Conservation (phyloP, 306 rosid species). For the Lotus japonicus region DNA sequence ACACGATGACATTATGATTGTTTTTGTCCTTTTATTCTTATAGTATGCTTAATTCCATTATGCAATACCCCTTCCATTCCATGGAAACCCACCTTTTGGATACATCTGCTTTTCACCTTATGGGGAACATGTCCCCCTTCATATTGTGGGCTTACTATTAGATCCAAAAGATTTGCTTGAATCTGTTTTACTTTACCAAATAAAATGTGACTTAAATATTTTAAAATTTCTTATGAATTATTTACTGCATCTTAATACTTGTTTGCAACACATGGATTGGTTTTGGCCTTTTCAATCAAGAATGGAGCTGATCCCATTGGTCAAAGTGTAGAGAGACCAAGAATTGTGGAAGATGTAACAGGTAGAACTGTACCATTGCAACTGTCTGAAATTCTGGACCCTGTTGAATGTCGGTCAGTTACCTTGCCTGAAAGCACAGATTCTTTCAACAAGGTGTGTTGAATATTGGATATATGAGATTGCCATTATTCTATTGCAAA, state of each 20-base stretch:
- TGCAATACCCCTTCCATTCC: slow-evolving; percentile 6
- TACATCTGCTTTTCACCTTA: background rate
- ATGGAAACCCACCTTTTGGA: background rate
- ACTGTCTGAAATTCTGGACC: slow-evolving; percentile 68
- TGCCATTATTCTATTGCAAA: background rate
- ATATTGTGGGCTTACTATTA: background rate
- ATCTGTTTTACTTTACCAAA: background rate
- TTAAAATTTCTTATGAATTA: background rate
- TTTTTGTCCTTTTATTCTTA: background rate
- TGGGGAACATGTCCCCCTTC: slow-evolving; percentile 5
- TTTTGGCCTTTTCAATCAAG: slow-evolving; percentile 41
- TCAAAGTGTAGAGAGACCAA: slow-evolving; percentile 58
- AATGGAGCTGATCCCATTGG: slow-evolving; percentile 59
- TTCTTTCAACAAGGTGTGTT: slow-evolving; percentile 65
- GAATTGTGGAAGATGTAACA: slow-evolving; percentile 48
- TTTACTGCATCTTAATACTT: slow-evolving; percentile 11
- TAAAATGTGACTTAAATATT: too few relatives aligned
- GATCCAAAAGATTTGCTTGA: slow-evolving; percentile 13
- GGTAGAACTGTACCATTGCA: slow-evolving; percentile 77
- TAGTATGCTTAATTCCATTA: background rate
- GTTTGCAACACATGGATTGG: slow-evolving; percentile 21
- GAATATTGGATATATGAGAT: slow-evolving; percentile 1
- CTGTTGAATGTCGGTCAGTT: slow-evolving; percentile 61
- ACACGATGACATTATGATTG: background rate
- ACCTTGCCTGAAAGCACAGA: slow-evolving; percentile 79